phyloP scores from a whole-genome alignment of 345 rosid species.

The Clausena lansium region DNA sequence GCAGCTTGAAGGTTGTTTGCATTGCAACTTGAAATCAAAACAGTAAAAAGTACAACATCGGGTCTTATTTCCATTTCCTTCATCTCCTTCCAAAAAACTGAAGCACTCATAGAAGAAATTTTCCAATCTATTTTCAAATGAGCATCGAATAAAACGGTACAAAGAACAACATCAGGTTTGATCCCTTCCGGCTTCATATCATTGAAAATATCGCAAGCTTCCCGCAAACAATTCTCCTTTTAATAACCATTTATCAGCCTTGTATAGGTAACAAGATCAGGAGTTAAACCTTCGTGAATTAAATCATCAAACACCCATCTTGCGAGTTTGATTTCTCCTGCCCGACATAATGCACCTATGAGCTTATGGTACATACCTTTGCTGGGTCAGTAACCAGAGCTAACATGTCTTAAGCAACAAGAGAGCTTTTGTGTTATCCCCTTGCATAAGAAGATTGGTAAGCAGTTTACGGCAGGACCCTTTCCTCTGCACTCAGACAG shows the following conservation, averaged over 20 bases:
- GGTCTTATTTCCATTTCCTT: conserved; percentile 33
- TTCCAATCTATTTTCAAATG: conserved; percentile 27
- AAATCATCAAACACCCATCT: conserved; percentile 34
- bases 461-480: conserved; percentile 52
- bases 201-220: conserved; percentile 43
- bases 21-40: conserved; percentile 59
- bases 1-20: conserved; percentile 45
- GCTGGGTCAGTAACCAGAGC: conserved; percentile 38
- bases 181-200: conserved; percentile 63
- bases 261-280: conserved; percentile 54
- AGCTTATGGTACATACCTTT: conserved; percentile 44
- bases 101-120: conserved; percentile 19
- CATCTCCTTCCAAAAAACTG: conserved; percentile 40
- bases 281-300: conserved; percentile 35
- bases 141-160: conserved; percentile 58
- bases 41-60: conserved; percentile 57
- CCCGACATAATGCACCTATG: conserved; percentile 43
- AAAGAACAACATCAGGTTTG: conserved; percentile 55
- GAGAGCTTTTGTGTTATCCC: conserved; percentile 38
- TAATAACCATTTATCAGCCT: conserved; percentile 68
- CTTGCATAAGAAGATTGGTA: conserved; percentile 40
- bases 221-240: conserved; percentile 35
- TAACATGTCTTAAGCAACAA: conserved; percentile 38
- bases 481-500: conserved; percentile 32
- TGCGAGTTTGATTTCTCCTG: conserved; percentile 43